phyloP scores from a whole-genome alignment of 2,329 filamentous ascomycete species.

The Trichoderma lentiforme region DNA sequence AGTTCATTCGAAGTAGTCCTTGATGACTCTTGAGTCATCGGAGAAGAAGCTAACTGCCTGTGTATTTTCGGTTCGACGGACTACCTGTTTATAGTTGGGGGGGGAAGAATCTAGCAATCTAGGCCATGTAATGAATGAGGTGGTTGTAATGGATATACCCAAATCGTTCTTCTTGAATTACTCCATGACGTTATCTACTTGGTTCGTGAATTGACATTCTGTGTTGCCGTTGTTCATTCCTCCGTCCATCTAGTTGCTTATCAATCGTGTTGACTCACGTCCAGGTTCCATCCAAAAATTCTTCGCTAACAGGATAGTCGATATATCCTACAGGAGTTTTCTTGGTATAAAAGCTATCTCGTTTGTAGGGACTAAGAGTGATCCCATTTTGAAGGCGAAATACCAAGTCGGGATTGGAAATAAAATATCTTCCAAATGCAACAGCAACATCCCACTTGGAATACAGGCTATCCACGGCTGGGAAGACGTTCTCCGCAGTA shows the following conservation, averaged over 20 bases:
- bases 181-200: neutral
- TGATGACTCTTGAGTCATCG: no score
- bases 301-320: neutral
- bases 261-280: no score
- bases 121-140: no score
- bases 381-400: slow-evolving; percentile 28
- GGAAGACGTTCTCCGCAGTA: neutral
- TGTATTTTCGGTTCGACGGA: no score
- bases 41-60: no score
- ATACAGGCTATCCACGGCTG: slow-evolving; percentile 21
- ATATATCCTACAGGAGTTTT: neutral
- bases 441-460: slow-evolving; percentile 23
- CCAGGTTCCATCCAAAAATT: neutral
- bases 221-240: neutral
- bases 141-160: neutral
- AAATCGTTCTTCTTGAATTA: neutral
- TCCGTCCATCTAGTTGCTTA: no score
- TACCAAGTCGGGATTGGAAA: slow-evolving; percentile 31
- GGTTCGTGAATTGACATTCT: neutral
- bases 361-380: neutral
- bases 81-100: no score
- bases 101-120: no score
- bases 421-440: slow-evolving; percentile 30
- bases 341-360: neutral
- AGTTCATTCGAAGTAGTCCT: no score